Conservation (phyloP, 208 protist species). For the Cochliopodium minus region DNA sequence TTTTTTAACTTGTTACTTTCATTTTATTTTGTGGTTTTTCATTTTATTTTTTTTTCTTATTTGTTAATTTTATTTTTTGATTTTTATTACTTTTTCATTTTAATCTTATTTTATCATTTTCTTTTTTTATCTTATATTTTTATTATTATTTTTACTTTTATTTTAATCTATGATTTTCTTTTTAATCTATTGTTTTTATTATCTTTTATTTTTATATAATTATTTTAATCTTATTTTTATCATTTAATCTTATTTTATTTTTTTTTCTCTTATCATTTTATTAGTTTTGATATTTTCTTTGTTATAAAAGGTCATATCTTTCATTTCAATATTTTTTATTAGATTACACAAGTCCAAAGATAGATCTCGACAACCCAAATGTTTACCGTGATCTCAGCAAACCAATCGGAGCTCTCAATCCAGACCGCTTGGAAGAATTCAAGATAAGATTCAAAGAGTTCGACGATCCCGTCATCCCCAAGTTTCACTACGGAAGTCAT, state of each 20-base stretch:
- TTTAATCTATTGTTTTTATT: background rate
- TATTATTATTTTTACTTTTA: conserved; percentile 1
- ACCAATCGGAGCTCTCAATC: conserved; percentile 81
- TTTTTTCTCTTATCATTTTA: too few relatives aligned
- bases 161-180: conserved; percentile 2
- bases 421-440: conserved; percentile 44
- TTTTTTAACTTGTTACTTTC: conserved; percentile 2
- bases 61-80: background rate
- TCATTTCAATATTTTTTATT: conserved; percentile 5
- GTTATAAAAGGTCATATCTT: background rate
- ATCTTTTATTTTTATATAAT: conserved; percentile 5
- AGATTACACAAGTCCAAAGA: conserved; percentile 46
- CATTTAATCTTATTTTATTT: conserved; percentile 6
- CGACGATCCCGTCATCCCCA: conserved; percentile 18
- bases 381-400: conserved; percentile 72
- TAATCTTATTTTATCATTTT: background rate
- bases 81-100: conserved; percentile 1
- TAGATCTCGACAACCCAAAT: conserved; percentile 41
- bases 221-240: background rate
- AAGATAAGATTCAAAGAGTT: conserved; percentile 45
- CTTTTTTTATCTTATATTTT: background rate
- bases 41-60: conserved; percentile 2
- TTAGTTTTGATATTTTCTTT: too few relatives aligned
- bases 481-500: conserved; percentile 92
- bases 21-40: conserved; percentile 5